Conservation (phyloP, 345 rosid species). For the Citropsis articulata region DNA sequence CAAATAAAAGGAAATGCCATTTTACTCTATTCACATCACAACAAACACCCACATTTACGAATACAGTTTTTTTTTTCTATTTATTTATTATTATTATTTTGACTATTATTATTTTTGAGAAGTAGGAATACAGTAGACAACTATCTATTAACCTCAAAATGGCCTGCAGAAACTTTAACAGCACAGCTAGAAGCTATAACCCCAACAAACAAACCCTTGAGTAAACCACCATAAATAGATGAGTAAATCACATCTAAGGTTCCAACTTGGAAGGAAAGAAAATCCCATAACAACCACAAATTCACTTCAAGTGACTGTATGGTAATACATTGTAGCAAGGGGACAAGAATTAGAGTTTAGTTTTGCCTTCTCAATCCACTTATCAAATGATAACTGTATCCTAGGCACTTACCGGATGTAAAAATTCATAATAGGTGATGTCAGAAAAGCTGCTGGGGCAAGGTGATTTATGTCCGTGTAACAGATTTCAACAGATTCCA, state of each 20-base stretch:
- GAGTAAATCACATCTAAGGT: background rate
- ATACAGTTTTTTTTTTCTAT: background rate
- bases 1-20: background rate
- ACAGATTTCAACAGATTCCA: slow-evolving; percentile 56
- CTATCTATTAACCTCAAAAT: background rate
- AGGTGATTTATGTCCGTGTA: slow-evolving; percentile 63
- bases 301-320: background rate
- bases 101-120: too few relatives aligned
- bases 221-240: background rate
- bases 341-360: background rate
- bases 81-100: too few relatives aligned
- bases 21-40: background rate
- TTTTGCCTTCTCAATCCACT: background rate
- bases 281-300: background rate
- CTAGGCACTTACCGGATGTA: slow-evolving; percentile 57
- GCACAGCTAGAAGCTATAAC: background rate
- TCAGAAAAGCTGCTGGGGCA: slow-evolving; percentile 57
- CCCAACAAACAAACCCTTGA: background rate
- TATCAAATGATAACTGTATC: slow-evolving; percentile 5
- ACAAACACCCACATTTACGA: background rate
- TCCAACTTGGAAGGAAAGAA: slow-evolving; percentile 3
- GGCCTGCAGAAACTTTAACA: background rate
- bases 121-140: background rate
- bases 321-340: background rate
- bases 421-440: slow-evolving; percentile 82